Percentiles rank a stretch among this genome's conserved stretches.
phyloP scores from a whole-genome alignment of 495 filamentous ascomycete species.

The Baudoinia panamericana region DNA sequence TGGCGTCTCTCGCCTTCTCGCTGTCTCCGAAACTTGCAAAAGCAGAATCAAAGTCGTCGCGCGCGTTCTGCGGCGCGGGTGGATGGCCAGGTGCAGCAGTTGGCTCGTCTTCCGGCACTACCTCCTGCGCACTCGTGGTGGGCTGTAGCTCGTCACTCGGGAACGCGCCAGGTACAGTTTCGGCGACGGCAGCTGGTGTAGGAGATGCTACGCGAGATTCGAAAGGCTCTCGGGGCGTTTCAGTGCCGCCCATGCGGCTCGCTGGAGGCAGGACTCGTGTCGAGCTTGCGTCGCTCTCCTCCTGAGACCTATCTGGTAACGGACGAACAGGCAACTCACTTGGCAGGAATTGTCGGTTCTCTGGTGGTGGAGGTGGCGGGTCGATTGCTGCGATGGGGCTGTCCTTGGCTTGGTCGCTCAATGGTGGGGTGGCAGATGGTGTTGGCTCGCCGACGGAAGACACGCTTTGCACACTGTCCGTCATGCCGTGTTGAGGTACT shows the following conservation, averaged over 20 bases:
- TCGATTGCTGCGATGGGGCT: not conserved
- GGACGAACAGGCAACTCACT: slow-evolving; percentile 12
- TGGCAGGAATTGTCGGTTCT: slow-evolving; percentile 49
- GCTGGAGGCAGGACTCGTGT: slow-evolving; percentile 70
- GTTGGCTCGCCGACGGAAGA: slow-evolving; percentile 17
- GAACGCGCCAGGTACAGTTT: slow-evolving; percentile 38
- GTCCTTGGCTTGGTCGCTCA: slow-evolving; percentile 12
- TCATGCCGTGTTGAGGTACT: slow-evolving; percentile 3
- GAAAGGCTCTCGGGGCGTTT: slow-evolving; percentile 34
- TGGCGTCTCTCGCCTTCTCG: slow-evolving; percentile 26
- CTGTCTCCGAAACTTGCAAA: slow-evolving; percentile 30
- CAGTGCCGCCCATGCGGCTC: slow-evolving; percentile 50
- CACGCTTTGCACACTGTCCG: slow-evolving; percentile 5
- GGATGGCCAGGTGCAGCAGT: not conserved
- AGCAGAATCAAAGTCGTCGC: slow-evolving; percentile 4
- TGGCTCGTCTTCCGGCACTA: not conserved
- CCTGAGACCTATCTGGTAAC: not conserved
- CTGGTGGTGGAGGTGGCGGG: slow-evolving; percentile 42
- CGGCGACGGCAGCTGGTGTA: not conserved
- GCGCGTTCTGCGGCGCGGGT: not conserved
- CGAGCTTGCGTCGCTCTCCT: slow-evolving; percentile 30
- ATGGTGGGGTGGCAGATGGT: slow-evolving; percentile 16
- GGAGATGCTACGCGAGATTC: not conserved
- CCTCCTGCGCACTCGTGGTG: slow-evolving; percentile 11
- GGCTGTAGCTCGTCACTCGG: slow-evolving; percentile 35